These are phyloP conservation scores for Aurifilum marmelostoma DNA, from an alignment of 2,329 filamentous ascomycete species.

Conservation along the genomic window DNA sequence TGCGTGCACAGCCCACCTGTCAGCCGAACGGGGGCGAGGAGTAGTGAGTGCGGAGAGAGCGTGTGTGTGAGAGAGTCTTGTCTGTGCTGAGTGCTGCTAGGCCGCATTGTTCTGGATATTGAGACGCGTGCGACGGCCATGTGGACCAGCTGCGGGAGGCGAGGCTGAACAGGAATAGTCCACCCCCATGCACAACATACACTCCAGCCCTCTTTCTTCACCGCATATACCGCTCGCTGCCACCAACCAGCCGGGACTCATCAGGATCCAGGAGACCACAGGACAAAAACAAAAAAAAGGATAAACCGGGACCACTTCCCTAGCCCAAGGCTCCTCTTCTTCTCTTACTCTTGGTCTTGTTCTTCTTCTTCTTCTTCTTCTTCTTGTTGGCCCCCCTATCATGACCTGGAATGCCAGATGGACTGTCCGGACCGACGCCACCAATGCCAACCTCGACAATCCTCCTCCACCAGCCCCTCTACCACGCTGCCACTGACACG, in stretches of 20 bases:
- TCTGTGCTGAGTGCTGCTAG: slow-evolving; percentile 1
- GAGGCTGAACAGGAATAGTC: slow-evolving; percentile 29
- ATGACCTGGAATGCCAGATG: slow-evolving; percentile 34
- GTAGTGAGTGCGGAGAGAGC: slow-evolving; percentile 8
- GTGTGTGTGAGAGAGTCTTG: no score
- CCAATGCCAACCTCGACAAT: slow-evolving; percentile 31
- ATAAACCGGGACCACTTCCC: neutral
- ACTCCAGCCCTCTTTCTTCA: neutral
- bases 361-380: neutral
- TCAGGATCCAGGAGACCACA: neutral
- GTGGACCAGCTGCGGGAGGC: slow-evolving; percentile 32
- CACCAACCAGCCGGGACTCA: slow-evolving; percentile 31
- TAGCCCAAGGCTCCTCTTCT: neutral
- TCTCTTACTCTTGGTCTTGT: no score
- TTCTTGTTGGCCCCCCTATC: slow-evolving; percentile 8
- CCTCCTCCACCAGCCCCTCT: slow-evolving; percentile 10
- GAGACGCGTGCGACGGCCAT: slow-evolving; percentile 38
- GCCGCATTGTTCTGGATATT: slow-evolving; percentile 23
- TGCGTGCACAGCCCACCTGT: neutral
- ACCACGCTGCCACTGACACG: neutral
- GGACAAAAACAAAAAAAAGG: neutral
- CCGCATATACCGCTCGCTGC: slow-evolving; percentile 5
- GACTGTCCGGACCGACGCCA: slow-evolving; percentile 31
- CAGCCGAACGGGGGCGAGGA: slow-evolving; percentile 22
- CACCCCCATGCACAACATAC: slow-evolving; percentile 10